phyloP scores from a whole-genome alignment of 805 yeast genomes.

The Spathaspora gorwiae region DNA sequence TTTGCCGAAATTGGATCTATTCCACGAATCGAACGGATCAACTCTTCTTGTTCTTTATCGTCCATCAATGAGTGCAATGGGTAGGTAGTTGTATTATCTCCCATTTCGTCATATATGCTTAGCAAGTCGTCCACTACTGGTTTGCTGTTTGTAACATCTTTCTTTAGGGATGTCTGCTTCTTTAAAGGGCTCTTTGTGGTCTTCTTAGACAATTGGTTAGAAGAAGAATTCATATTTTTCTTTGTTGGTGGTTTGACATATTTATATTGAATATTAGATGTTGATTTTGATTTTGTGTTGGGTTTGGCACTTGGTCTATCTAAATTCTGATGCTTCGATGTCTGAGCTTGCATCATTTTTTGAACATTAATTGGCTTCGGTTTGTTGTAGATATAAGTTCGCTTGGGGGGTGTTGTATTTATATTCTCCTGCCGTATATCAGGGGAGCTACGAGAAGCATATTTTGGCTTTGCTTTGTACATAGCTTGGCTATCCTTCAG shows the following conservation, averaged over 20 bases:
- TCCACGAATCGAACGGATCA: conserved; percentile 53
- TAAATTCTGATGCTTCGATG: conserved; percentile 4
- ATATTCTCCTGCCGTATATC: conserved; percentile 12
- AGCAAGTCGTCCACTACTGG: conserved; percentile 26
- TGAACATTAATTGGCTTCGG: conserved; percentile 37
- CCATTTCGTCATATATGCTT: conserved; percentile 22
- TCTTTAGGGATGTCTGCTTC: background rate
- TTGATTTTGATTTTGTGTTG: conserved; percentile 3
- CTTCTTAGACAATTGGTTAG: background rate
- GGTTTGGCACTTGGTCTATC: conserved; percentile 7
- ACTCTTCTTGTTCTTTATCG: conserved; percentile 28
- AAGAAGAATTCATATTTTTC: background rate
- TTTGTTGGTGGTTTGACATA: background rate
- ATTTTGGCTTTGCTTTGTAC: conserved; percentile 1
- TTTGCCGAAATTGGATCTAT: conserved; percentile 76
- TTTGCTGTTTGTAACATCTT: background rate
- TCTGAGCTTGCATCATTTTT: conserved; percentile 23
- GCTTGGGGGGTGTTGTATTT: conserved; percentile 1
- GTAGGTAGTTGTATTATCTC: conserved; percentile 12
- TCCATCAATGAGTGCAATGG: conserved; percentile 9
- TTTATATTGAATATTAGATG: background rate
- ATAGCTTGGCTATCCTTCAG: background rate
- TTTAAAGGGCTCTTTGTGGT: background rate
- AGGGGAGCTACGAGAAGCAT: conserved; percentile 19
- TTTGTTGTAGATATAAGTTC: conserved; percentile 28